Percentiles rank a stretch among this genome's conserved stretches.
These are phyloP conservation scores for Suhomyces pyralidae DNA, from an alignment of 805 yeast species.

Conservation along the genomic window DNA sequence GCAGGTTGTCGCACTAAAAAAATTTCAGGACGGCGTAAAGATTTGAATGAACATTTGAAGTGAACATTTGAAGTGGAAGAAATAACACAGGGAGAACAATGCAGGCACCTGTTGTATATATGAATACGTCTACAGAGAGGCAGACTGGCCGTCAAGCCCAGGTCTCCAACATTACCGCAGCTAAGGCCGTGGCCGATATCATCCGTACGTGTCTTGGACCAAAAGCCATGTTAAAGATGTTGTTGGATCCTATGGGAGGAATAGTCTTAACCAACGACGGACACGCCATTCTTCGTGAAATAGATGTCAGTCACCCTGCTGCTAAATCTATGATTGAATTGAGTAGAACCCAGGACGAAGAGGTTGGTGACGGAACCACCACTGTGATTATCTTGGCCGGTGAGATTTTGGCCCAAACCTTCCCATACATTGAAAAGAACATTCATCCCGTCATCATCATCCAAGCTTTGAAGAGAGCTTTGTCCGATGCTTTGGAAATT, in stretches of 20 bases:
- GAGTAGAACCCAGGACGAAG: constrained; percentile 96
- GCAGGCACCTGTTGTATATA: constrained; percentile 49
- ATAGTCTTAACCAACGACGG: constrained; percentile 97
- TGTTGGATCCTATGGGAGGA: constrained; percentile 95
- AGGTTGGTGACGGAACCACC: constrained; percentile 98
- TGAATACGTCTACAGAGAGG: constrained; percentile 82
- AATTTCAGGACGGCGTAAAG: not conserved
- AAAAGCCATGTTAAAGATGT: constrained; percentile 97
- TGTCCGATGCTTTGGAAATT: constrained; percentile 84
- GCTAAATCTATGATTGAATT: constrained; percentile 98
- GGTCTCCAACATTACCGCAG: constrained; percentile 94
- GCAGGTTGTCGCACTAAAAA: not conserved
- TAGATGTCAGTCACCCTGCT: constrained; percentile 97
- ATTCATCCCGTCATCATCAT: constrained; percentile 97
- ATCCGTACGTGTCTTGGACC: constrained; percentile 98
- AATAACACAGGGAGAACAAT: constrained; percentile 13
- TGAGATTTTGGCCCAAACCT: constrained; percentile 91
- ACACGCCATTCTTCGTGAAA: constrained; percentile 95
- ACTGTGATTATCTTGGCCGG: constrained; percentile 96
- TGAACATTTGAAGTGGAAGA: not conserved
- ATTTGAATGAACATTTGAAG: not conserved
- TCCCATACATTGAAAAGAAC: constrained; percentile 90
- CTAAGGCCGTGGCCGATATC: constrained; percentile 98
- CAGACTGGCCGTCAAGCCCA: constrained; percentile 98
- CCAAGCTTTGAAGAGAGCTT: constrained; percentile 87